phyloP scores from a whole-genome alignment of 2,329 filamentous ascomycete genomes.

The Colletotrichum horii region DNA sequence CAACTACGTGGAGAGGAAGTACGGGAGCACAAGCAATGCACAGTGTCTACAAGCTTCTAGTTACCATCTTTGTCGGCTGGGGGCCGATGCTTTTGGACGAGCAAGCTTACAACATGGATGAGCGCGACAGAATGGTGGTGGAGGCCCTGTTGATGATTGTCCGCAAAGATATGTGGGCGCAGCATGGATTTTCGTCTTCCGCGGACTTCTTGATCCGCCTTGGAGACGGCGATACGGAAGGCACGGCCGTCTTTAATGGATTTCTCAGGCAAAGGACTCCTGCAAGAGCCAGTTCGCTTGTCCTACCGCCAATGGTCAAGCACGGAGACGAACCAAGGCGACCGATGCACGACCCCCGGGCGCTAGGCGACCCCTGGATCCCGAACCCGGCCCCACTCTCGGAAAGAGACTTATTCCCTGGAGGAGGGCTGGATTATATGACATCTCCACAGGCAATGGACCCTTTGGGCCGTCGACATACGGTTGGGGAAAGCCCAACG shows the following conservation, averaged over 20 bases:
- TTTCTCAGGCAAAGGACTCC: constrained; percentile 15
- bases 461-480: constrained; percentile 44
- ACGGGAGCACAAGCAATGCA: constrained; percentile 41
- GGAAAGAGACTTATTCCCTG: constrained; percentile 33
- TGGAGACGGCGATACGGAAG: constrained; percentile 48
- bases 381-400: constrained; percentile 24
- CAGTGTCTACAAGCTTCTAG: constrained; percentile 56
- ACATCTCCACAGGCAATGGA: constrained; percentile 37
- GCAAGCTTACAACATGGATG: constrained; percentile 42
- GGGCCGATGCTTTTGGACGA: constrained; percentile 51
- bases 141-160: constrained; percentile 49
- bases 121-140: constrained; percentile 50
- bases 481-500: constrained; percentile 50
- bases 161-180: constrained; percentile 51
- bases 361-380: constrained; percentile 42
- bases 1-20: constrained; percentile 5
- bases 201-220: constrained; percentile 56
- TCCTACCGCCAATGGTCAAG: constrained; percentile 37
- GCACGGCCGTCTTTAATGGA: constrained; percentile 22
- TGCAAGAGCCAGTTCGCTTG: constrained; percentile 29
- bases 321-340: constrained; percentile 39
- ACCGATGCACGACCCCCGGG: constrained; percentile 42
- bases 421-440: constrained; percentile 30
- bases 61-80: constrained; percentile 51
- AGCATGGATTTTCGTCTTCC: constrained; percentile 50